A percentile compares a stretch with the other conserved stretches of the same genome.
Conservation (phyloP, 2,329 filamentous ascomycete species). For the Paecilomyces fulvus region DNA sequence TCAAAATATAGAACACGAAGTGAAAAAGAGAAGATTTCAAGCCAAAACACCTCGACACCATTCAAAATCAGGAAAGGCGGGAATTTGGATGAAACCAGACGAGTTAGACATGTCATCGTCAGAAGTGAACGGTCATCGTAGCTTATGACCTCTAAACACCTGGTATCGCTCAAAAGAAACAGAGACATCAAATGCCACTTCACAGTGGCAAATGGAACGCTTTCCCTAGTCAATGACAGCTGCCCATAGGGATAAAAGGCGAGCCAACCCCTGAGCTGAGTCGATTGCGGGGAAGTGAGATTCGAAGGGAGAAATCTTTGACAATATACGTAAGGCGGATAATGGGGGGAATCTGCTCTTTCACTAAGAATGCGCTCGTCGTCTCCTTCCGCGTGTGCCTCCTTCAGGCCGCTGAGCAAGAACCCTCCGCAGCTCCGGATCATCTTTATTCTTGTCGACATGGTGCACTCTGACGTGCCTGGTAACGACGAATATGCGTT, state of each 20-base stretch:
- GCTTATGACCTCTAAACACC: not conserved
- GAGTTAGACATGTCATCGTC: not conserved
- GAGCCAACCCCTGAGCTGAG: not conserved
- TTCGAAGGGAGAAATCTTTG: not conserved
- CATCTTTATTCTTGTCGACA: slow-evolving; percentile 80
- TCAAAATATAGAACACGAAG: not conserved
- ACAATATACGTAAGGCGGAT: not conserved
- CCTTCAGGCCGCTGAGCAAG: slow-evolving; percentile 79
- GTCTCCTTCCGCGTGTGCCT: slow-evolving; percentile 67
- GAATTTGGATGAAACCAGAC: not conserved
- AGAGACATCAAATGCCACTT: not conserved
- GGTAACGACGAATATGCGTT: slow-evolving; percentile 7
- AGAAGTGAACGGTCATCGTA: not conserved
- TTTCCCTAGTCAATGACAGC: not conserved
- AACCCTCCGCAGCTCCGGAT: slow-evolving; percentile 70
- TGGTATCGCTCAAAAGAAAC: not conserved
- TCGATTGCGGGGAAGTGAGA: not conserved
- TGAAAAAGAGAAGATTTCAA: not conserved
- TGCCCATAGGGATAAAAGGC: not conserved
- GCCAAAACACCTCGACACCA: not conserved
- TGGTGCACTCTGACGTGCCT: slow-evolving; percentile 94
- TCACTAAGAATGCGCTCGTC: slow-evolving; percentile 40
- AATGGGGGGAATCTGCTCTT: not conserved
- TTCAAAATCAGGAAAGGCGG: not conserved
- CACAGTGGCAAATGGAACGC: not conserved